Evolutionary conservation across 306 rosid genomes (phyloP), one percentile per base, ranked within the genome.

Genomic region (Lathyrus aphaca): DNA sequence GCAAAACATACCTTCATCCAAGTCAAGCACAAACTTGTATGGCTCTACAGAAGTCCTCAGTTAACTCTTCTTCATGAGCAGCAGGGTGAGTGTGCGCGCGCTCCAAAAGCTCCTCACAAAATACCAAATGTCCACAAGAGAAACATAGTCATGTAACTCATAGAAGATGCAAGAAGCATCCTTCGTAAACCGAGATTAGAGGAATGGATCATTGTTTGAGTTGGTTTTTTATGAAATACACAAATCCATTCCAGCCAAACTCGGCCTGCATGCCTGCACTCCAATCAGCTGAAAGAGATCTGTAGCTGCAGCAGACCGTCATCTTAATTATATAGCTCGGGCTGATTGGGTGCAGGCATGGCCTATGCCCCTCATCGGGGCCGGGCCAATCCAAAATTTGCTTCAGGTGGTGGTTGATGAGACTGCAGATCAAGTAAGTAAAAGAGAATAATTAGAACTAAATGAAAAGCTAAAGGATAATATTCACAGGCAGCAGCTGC

Each of bases 311-410:
- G 46, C 46, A 77, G 80, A 84, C 77, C 76, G 48, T 42, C 69
- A 35, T 71, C 81, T 57, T 38, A 72, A 73, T 59, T 72, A 68
- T 68, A 39, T n/a, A 68, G 72, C 75, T 72, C 77, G 21, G 66
- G 88, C 85, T 85, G 90, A 86, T 77, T 68, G 86, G 82, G 83
- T 81, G 91, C 97, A 90, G 98, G 97, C 98, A 88, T 81, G 87
- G 96, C 86, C 97, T 91, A 80, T 32, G 97, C 98, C 98, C 98
- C 97, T 93, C 85, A 93, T 17, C 97, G 97, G 98, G 98, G 98
- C 98, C 97, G 98, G 88, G 98, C 98, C 84, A 90, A 85, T 81
- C 97, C 98, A 90, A 90, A 90, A 85, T 81, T 85, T 65, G 90
- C 88, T 83, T 88, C 98, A 64, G 96, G 88, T 53, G 86, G 94